Conservation (phyloP, 2,329 filamentous ascomycete genomes). For the Cytospora mali region DNA sequence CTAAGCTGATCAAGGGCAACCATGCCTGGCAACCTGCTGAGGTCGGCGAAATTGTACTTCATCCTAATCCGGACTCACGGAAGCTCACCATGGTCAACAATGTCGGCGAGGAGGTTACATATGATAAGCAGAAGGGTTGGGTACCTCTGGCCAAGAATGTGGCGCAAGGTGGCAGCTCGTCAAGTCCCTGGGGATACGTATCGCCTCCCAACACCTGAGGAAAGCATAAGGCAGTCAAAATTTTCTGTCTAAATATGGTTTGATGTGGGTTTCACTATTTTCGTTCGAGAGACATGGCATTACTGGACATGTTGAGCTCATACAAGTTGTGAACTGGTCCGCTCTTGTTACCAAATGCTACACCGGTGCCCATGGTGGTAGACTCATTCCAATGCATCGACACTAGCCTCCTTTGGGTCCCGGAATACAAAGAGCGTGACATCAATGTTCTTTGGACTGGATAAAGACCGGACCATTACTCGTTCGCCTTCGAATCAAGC, state of each 20-base stretch:
- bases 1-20: constrained; percentile 48
- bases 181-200: background rate
- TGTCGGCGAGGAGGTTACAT: constrained; percentile 21
- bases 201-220: background rate
- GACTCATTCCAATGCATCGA: too few relatives aligned
- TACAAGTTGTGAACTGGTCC: background rate
- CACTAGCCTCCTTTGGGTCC: too few relatives aligned
- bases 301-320: background rate
- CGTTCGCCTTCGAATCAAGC: constrained; percentile 34
- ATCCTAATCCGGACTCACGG: constrained; percentile 8
- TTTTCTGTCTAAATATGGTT: background rate
- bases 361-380: background rate
- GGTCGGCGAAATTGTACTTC: constrained; percentile 29
- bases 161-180: background rate
- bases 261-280: background rate
- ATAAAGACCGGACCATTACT: constrained; percentile 40
- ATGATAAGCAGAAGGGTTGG: constrained; percentile 16
- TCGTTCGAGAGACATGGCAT: background rate
- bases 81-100: constrained; percentile 29
- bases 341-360: background rate
- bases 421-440: too few relatives aligned
- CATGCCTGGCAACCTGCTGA: constrained; percentile 44
- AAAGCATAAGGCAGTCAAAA: background rate
- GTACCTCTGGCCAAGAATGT: background rate
- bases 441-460: background rate